Conservation (phyloP, 2,329 filamentous ascomycete species). For the Colletotrichum sojae region DNA sequence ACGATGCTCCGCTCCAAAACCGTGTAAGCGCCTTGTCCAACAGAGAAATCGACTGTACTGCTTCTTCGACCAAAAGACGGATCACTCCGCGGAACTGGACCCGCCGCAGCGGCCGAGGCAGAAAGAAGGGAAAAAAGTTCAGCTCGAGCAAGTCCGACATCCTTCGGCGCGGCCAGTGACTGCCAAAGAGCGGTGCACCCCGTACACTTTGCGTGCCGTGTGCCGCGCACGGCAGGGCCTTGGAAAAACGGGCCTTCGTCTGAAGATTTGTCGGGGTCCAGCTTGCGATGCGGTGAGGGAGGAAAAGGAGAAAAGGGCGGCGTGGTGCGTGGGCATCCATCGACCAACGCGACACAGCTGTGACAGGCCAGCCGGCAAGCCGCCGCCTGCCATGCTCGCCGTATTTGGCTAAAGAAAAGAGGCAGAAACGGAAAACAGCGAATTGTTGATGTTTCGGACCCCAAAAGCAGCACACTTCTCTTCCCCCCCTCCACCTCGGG, state of each 20-base stretch:
- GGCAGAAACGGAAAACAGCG: not conserved
- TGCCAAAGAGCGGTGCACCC: slow-evolving; percentile 25
- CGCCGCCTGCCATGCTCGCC: slow-evolving; percentile 8
- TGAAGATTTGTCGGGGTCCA: slow-evolving; percentile 27
- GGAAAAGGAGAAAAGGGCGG: not conserved
- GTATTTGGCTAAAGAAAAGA: not conserved
- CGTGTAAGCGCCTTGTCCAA: slow-evolving; percentile 13
- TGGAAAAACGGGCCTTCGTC: slow-evolving; percentile 34
- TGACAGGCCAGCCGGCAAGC: slow-evolving; percentile 4
- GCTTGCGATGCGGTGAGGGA: slow-evolving; percentile 18
- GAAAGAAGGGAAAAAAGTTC: not conserved
- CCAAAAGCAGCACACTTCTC: slow-evolving; percentile 12
- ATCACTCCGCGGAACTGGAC: not conserved
- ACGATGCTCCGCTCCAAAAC: not conserved
- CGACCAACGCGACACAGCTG: slow-evolving; percentile 4
- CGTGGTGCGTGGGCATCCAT: not conserved
- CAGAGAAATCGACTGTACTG: not conserved
- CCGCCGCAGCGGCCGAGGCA: too few species aligned
- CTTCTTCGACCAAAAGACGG: not conserved
- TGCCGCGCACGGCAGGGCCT: slow-evolving; percentile 20
- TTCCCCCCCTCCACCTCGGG: slow-evolving; percentile 8
- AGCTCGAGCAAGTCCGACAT: not conserved
- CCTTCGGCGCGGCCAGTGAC: not conserved
- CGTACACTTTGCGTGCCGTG: slow-evolving; percentile 5
- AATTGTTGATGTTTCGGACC: slow-evolving; percentile 16